phyloP scores from a whole-genome alignment of 2,329 filamentous ascomycete species.

The Diaporthe sp. region DNA sequence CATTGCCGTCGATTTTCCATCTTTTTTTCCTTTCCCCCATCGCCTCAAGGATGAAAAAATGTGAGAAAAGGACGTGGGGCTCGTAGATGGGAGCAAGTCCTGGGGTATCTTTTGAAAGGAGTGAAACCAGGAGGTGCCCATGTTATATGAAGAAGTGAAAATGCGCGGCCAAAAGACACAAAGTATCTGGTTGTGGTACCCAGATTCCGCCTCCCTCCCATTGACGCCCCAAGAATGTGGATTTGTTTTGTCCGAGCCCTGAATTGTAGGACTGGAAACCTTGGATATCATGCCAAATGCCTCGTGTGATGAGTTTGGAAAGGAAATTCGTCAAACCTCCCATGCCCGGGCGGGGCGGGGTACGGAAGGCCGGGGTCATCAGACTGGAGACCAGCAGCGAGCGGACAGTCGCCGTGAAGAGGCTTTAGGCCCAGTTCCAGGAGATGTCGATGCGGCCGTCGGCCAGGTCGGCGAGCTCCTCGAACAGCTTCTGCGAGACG shows the following conservation, averaged over 20 bases:
- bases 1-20: conserved; percentile 28
- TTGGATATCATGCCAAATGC: conserved; percentile 37
- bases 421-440: conserved; percentile 54
- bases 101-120: conserved; percentile 30
- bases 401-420: background rate
- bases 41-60: background rate
- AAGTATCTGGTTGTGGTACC: conserved; percentile 9
- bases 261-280: background rate
- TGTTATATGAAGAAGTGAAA: conserved; percentile 1
- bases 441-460: conserved; percentile 57
- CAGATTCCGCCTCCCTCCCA: conserved; percentile 8
- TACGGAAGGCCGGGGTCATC: conserved; percentile 18
- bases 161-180: background rate
- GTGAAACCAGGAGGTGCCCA: conserved; percentile 33
- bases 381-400: conserved; percentile 18
- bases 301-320: conserved; percentile 27
- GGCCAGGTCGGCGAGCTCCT: conserved; percentile 63
- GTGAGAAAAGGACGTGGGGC: conserved; percentile 34
- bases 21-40: conserved; percentile 4
- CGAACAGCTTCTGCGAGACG: conserved; percentile 49
- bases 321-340: conserved; percentile 40
- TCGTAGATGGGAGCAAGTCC: conserved; percentile 23
- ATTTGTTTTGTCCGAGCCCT: background rate
- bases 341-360: background rate
- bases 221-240: conserved; percentile 14